Base-by-base conservation (phyloP, 1,284 basidiomycete genomes). In the Ganoderma leucocontextum region DNA sequence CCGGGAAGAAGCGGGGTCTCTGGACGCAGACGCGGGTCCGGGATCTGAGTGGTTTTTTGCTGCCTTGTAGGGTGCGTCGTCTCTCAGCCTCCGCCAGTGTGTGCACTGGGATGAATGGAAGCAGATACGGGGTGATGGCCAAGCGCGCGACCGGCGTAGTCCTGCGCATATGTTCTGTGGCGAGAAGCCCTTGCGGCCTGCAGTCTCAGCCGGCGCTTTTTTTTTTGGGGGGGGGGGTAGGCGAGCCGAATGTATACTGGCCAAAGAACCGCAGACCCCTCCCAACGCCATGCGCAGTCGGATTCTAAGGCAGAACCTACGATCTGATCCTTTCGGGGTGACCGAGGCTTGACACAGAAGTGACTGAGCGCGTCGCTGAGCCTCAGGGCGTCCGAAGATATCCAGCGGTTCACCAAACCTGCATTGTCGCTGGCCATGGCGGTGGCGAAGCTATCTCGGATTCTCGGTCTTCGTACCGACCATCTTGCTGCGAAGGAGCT, bases 381-480 rank as follows among this genome's bases (percentile, higher is more conserved):
- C 33, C 29, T 33, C 10, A 55, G 52, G 52, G 29, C 52, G 25
- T 36, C 41, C 58, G 38, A 59, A 33, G 38, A 60, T 53, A 35
- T 35, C 47, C 38, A 61, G 59, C 38, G 59, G 33, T 55, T 55
- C 25, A 29, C 58, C 22, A 58, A 38, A 58, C 55, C 17, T 38
- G 8, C 36, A 5, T 38, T 25, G 47, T 49, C 10, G 47, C 55
- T 12, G 35, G 19, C 19, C 7, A 38, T 55, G 10, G 33, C 29
- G 15, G 29, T 10, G 19, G n/a, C 17, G 6, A 38, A 38, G 33
- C 19, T 19, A n/a, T 22, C 55, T 57, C 29, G n/a, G 55, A 33
- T 57, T 19, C 35, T 15, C 55, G 35, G 35, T n/a, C 35, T 10
- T n/a, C 35, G 55, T 58, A n/a, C 55, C 55, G 55, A 35, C 33